Evolutionary conservation across 2,329 filamentous ascomycete genomes (phyloP), one percentile per base, ranked within the genome.

Genomic region (Cladophialophora immunda): DNA sequence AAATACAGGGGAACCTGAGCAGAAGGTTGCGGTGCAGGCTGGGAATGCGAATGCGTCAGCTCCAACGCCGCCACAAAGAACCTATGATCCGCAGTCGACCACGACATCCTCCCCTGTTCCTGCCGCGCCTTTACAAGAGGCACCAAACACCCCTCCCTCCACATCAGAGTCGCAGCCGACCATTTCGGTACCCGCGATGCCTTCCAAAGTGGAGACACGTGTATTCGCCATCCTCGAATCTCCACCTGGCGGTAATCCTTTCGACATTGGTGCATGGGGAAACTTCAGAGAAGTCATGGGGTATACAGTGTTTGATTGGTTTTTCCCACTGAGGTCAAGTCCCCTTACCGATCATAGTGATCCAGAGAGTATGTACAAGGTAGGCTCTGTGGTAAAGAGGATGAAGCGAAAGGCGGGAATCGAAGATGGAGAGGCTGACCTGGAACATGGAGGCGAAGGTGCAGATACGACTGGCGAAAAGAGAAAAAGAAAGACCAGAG

Each of bases 241-340:
- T 0, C 82, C 87, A 2, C 85, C 87, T 0, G 90, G 92, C 9
- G 90, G 95, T 72, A 97, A 97, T 72, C 92, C 93, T 0, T 99
- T 93, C 89, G 87, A 97, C 73, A 81, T 95, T 0, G 92, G 91
- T 1, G 79, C 80, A 8, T 83, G 86, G 68, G 79, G 83, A 30
- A 98, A 98, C 75, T 90, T 93, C 80, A 87, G 88, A 70, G 86
- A 90, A 15, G 87, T 97, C 27, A 93, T 99, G 89, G 94, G 94
- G 0, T 80, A 85, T 55, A 86, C 80, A 22, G 70, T 89, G 1
- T 68, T 90, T 15, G 91, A 97, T 67, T 98, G 94, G 94, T 75
- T 97, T 13, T 79, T 97, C 1, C 94, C 94, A 0, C 77, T 97
- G 36, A 87, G 83, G 64, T 84, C 86, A 66, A 93, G 91, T 4